phyloP scores from a whole-genome alignment of 164 flowering plant genomes.

The Berberis thunbergii region DNA sequence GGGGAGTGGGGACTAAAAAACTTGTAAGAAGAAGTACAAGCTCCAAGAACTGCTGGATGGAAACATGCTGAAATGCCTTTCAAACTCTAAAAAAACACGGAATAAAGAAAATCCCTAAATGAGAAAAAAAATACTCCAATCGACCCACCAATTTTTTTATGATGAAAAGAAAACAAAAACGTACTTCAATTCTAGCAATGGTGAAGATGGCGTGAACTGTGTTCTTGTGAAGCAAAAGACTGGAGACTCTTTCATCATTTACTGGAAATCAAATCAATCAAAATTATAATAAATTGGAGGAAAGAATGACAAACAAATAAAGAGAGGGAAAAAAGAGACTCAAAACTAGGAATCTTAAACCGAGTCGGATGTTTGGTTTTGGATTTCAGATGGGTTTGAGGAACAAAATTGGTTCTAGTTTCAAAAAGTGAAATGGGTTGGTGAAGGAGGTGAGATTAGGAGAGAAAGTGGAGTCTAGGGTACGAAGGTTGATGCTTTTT shows the following conservation, averaged over 20 bases:
- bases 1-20: not conserved
- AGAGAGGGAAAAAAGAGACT: conserved; percentile 23
- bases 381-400: too few relatives aligned
- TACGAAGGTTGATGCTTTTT: too few relatives aligned
- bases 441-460: too few relatives aligned
- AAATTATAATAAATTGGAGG: not conserved
- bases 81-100: conserved; percentile 48
- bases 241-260: conserved; percentile 57
- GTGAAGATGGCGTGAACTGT: conserved; percentile 76
- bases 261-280: conserved; percentile 25
- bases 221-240: conserved; percentile 66
- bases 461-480: too few relatives aligned
- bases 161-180: conserved; percentile 1
- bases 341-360: too few relatives aligned
- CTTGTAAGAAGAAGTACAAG: conserved; percentile 88
- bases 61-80: conserved; percentile 92
- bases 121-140: too few relatives aligned
- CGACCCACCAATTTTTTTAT: too few relatives aligned
- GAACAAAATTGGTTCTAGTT: too few relatives aligned
- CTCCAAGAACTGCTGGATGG: conserved; percentile 89
- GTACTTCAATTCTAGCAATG: conserved; percentile 81
- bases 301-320: not conserved
- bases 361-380: too few relatives aligned
- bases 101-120: too few relatives aligned
- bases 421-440: too few relatives aligned